Base-by-base conservation (phyloP, 2,329 filamentous ascomycete species). In the Thielaviopsis populi region DNA sequence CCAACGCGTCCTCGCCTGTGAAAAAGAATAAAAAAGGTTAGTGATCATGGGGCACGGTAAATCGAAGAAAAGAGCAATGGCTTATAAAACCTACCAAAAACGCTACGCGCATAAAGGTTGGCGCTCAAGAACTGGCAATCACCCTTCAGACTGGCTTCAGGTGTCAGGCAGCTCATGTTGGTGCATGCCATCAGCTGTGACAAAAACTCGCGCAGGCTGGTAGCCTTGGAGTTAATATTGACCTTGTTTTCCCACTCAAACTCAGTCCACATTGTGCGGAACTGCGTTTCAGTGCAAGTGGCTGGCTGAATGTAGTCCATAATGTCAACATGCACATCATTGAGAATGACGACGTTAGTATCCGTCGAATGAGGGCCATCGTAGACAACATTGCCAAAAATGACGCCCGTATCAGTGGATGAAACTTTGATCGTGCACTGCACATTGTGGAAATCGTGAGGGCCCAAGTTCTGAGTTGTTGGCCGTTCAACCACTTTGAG, bases 201-300 rank as follows among this genome's bases (percentile, higher is more conserved):
- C 68, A 99, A 78, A 83, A 99, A 99, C 22, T 95, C 90, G 60
- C 92, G 84, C 67, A 99, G 80, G 33, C 84, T 87, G 79, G 92
- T 95, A 69, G 89, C 90, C 80, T 96, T 97, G 68, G 89, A 95
- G 77, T 96, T 96, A 78, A 99, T 97, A 78, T 99, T 99, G 75
- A 99, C 92, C 83, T 99, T 99, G 79, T 99, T 99, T 80, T 99
- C 94, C 94, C 94, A 99, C 74, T 99, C 94, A 69, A 99, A 99
- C 73, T 99, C 94, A 43, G 94, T 99, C 94, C 94, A 99, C 94
- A 99, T 99, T n/a, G 90, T 95, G 66, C 94, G 85, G 85, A 99
- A 99, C 72, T 97, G 91, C 11, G 92, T 96, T 79, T 99, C 94
- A 3, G 90, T 94, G 80, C 94, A 99, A 17, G 91, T 86, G 6